Evolutionary conservation across 352 stramenopile genomes (phyloP), one percentile per base, ranked within the genome.

Genomic region (Globisporangium nunn): DNA sequence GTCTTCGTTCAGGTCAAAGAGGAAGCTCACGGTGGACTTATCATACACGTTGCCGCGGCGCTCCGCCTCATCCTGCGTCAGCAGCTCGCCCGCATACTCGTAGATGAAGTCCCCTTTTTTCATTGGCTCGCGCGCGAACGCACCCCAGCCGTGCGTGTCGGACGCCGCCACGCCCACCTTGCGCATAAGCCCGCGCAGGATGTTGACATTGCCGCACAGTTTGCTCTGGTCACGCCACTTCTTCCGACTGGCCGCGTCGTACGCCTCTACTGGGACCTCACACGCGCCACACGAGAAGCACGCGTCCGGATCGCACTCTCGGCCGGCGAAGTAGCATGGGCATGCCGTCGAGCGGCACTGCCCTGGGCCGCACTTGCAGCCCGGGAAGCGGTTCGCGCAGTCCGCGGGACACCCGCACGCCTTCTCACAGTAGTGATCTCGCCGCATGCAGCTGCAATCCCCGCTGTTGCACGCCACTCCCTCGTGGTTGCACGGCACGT

Each of bases 1-100:
- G 59, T 98, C 94, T 53, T 92, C 87, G 44, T 87, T 97, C 59
- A 98, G 58, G 70, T 98, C 93, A 63, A 99, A 99, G 12, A 98
- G 66, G 63, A 97, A 98, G 50, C 81, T 92, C 43, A 93, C 77
- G 18, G 91, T 91, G 17, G 76, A 77, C 64, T 87, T 88, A 62
- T 97, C 89, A 70, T 97, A 96, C 10, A 97, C 73, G 51, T 88
- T 91, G 35, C 91, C 91, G 55, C 84, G 80, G 8, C 84, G 80
- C 52, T 94, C 84, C 10, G 84, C 84, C 63, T 94, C 84, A 54
- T 94, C 82, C 60, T 97, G 90, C 40, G 88, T 89, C 4, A 98
- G 75, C 48, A 96, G 59, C 49, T 97, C 96, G 2, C 96, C 96
- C 37, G 92, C 85, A 72, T 93, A 93, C 61, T 93, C 83, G 66